Evolutionary conservation across 805 yeast genomes (phyloP).

Genomic region (Yarrowia keelungensis): DNA sequence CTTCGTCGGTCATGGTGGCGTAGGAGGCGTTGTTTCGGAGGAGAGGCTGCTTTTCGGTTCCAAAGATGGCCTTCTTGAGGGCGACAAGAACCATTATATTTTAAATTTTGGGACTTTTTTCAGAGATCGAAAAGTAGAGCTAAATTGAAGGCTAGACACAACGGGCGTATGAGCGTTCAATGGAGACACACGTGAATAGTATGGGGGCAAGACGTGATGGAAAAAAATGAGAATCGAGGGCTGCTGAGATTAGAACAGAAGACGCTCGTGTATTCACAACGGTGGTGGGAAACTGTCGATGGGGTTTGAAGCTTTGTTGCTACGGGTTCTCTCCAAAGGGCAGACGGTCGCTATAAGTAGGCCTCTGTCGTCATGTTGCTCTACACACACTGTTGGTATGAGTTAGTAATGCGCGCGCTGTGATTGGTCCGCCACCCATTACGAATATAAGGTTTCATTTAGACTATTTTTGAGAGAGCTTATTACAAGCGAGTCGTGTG

Average conservation of each 20-base stretch:
- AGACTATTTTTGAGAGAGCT: slow-evolving; percentile 7
- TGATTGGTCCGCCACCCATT: slow-evolving; percentile 4
- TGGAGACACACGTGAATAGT: slow-evolving; percentile 17
- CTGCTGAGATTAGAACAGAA: no score
- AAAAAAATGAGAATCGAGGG: not conserved
- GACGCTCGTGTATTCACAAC: no score
- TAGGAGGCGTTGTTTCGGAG: slow-evolving; percentile 46
- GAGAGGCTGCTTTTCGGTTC: slow-evolving; percentile 46
- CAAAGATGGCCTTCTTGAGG: slow-evolving; percentile 48
- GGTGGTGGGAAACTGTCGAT: no score
- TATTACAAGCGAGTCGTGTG: slow-evolving; percentile 1
- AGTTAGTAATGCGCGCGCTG: slow-evolving; percentile 18
- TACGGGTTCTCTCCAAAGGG: not conserved
- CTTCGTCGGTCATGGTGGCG: slow-evolving; percentile 42
- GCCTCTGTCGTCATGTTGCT: not conserved
- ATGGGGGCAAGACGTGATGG: not conserved
- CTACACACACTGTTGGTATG: slow-evolving; percentile 3
- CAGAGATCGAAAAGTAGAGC: not conserved
- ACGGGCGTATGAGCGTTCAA: slow-evolving; percentile 35
- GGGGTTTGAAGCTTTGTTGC: not conserved
- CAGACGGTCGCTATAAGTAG: slow-evolving; percentile 18
- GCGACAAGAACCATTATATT: slow-evolving; percentile 48
- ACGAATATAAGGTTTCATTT: slow-evolving; percentile 7
- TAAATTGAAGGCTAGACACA: slow-evolving; percentile 8
- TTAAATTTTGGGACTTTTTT: slow-evolving; percentile 2